Evolutionary conservation across 2,329 filamentous ascomycete genomes (phyloP).

Genomic region (Verticillium dahliae): DNA sequence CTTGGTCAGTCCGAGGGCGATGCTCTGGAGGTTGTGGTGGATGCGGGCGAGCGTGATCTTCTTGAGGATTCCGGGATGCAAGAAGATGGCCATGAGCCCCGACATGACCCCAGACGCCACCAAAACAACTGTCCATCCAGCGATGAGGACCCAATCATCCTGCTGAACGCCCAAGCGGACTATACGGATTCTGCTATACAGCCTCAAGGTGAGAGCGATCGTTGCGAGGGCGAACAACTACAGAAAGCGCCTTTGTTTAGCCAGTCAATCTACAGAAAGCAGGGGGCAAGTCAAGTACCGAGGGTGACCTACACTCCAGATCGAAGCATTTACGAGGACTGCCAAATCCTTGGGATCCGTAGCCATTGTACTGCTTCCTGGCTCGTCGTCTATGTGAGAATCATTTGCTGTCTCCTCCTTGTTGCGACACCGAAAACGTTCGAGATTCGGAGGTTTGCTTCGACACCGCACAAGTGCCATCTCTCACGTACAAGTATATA

Average conservation of each 20-base stretch:
- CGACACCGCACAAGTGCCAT: no score
- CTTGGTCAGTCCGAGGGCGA: slow-evolving; percentile 25
- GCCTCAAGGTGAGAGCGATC: not conserved
- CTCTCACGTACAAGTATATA: no score
- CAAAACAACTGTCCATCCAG: slow-evolving; percentile 17
- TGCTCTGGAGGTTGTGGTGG: slow-evolving; percentile 19
- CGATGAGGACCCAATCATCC: slow-evolving; percentile 22
- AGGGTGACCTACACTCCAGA: slow-evolving; percentile 5
- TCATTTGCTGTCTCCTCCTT: no score
- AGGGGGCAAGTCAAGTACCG: not conserved
- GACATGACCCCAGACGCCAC: slow-evolving; percentile 11
- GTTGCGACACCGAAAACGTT: no score
- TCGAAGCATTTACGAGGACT: not conserved
- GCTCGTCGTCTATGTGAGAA: not conserved
- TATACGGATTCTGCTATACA: slow-evolving; percentile 16
- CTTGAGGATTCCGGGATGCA: slow-evolving; percentile 8
- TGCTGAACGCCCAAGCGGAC: slow-evolving; percentile 18
- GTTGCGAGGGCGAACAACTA: not conserved
- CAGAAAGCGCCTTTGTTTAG: not conserved
- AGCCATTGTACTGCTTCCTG: not conserved
- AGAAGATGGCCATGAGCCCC: slow-evolving; percentile 6
- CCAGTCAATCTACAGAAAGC: not conserved
- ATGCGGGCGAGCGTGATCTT: slow-evolving; percentile 11
- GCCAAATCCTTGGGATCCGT: not conserved
- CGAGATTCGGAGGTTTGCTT: no score